Conservation (phyloP, 805 yeast species). For the Blastobotrys americana region DNA sequence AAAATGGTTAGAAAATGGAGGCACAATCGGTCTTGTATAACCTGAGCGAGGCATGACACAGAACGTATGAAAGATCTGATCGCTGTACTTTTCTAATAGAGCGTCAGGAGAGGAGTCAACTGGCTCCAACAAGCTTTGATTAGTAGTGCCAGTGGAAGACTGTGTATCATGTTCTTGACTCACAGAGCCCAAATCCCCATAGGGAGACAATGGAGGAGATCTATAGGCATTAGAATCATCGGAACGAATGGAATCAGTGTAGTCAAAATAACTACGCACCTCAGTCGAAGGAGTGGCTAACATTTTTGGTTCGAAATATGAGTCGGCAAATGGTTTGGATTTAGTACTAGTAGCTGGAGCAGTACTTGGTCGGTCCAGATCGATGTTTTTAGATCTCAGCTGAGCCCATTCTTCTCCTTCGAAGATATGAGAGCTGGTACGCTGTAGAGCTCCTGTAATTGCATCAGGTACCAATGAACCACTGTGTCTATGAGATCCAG, state of each 20-base stretch:
- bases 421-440: background rate
- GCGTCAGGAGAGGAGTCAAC: slow-evolving; percentile 1
- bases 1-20: slow-evolving; percentile 19
- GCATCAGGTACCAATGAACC: background rate
- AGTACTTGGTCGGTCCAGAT: background rate
- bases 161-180: too few relatives aligned
- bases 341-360: background rate
- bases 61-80: slow-evolving; percentile 10
- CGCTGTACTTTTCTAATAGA: slow-evolving; percentile 4
- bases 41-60: slow-evolving; percentile 7
- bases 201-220: background rate
- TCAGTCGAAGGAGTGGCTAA: background rate
- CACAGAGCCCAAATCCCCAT: background rate
- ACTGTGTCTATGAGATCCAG: background rate
- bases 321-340: too few relatives aligned
- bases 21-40: slow-evolving; percentile 7
- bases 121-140: background rate
- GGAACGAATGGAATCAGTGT: background rate
- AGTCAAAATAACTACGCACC: background rate
- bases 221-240: background rate
- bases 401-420: background rate
- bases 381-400: background rate
- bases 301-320: background rate
- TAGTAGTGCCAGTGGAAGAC: background rate
- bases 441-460: background rate